Percentiles rank a stretch among this genome's conserved stretches.
Conservation (phyloP, 2,329 filamentous ascomycete species). For the Microcyclosporella mali region DNA sequence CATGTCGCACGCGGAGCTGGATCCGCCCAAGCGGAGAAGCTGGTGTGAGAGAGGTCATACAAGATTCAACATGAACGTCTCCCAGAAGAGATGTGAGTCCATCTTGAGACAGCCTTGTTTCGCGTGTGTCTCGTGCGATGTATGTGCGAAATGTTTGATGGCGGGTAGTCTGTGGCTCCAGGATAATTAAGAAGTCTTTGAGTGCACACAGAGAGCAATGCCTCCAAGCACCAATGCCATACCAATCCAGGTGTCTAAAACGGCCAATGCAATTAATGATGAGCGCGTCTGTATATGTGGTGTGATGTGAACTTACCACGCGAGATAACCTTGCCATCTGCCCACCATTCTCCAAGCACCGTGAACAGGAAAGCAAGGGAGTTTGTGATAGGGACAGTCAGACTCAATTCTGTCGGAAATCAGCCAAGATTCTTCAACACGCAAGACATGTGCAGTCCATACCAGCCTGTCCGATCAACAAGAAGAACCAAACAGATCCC, state of each 20-base stretch:
- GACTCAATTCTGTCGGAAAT: slow-evolving; percentile 63
- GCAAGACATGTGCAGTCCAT: slow-evolving; percentile 34
- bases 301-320: slow-evolving; percentile 51
- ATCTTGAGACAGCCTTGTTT: too few species aligned
- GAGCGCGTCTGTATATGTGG: not conserved
- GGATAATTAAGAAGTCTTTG: slow-evolving; percentile 33
- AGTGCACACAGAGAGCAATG: slow-evolving; percentile 75
- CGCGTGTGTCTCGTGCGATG: too few species aligned
- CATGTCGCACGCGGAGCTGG: too few species aligned
- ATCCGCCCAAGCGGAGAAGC: too few species aligned
- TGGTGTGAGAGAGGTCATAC: too few species aligned
- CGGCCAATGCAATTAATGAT: slow-evolving; percentile 11
- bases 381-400: slow-evolving; percentile 93
- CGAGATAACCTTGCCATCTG: slow-evolving; percentile 83
- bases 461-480: slow-evolving; percentile 90
- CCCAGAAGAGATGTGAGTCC: too few species aligned
- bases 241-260: slow-evolving; percentile 80
- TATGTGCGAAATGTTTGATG: too few species aligned
- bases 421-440: slow-evolving; percentile 1
- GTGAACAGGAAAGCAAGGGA: slow-evolving; percentile 94
- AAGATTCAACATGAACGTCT: too few species aligned
- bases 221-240: slow-evolving; percentile 73
- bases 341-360: slow-evolving; percentile 89
- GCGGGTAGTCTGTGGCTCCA: too few species aligned
- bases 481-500: slow-evolving; percentile 92